Evolutionary conservation across 306 rosid genomes (phyloP).

Genomic region (Lathyrus oleraceus): DNA sequence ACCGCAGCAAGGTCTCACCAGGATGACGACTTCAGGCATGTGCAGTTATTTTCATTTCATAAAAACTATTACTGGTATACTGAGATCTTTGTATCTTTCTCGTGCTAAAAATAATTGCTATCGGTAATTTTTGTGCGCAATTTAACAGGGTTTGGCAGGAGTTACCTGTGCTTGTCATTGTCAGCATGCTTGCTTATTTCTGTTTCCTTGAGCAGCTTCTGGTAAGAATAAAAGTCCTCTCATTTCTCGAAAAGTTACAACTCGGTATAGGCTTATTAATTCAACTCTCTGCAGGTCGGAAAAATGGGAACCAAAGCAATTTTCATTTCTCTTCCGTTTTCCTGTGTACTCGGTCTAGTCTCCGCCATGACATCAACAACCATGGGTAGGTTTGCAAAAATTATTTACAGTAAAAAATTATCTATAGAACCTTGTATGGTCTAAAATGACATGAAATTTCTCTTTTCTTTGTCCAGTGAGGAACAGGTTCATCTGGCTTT

Average conservation of each 20-base stretch:
- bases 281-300: slow-evolving; percentile 61
- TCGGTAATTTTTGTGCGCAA: slow-evolving; percentile 23
- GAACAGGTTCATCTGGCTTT: slow-evolving; percentile 79
- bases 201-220: slow-evolving; percentile 94
- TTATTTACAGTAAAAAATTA: slow-evolving; percentile 5
- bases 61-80: not conserved
- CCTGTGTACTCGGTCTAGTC: slow-evolving; percentile 88
- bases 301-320: slow-evolving; percentile 81
- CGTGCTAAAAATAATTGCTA: slow-evolving; percentile 3
- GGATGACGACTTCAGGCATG: slow-evolving; percentile 75
- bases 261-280: slow-evolving; percentile 25
- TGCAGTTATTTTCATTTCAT: slow-evolving; percentile 22
- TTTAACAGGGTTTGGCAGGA: slow-evolving; percentile 91
- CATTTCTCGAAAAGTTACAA: slow-evolving; percentile 26
- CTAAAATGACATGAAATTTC: not conserved
- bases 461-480: slow-evolving; percentile 58
- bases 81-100: too few relatives aligned
- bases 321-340: slow-evolving; percentile 88
- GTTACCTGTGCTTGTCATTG: slow-evolving; percentile 89
- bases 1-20: slow-evolving; percentile 51
- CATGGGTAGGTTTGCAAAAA: slow-evolving; percentile 71
- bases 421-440: not conserved
- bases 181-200: slow-evolving; percentile 95
- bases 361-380: slow-evolving; percentile 88
- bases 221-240: slow-evolving; percentile 51